Conservation (phyloP, 768 basidiomycete species). For the Termitomyces sp. region DNA sequence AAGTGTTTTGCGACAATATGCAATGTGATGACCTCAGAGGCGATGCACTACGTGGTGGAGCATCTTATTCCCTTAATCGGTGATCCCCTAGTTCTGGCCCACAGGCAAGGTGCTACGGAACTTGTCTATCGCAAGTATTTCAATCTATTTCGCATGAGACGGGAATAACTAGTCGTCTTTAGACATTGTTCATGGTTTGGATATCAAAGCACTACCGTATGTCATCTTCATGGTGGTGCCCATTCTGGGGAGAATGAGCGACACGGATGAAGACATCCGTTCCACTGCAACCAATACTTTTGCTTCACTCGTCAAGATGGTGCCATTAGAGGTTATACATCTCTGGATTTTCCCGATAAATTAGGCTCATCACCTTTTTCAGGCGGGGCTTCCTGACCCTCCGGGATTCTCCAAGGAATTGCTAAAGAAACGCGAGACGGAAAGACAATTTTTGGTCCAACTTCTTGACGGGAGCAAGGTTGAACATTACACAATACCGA, state of each 20-base stretch:
- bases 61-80: slow-evolving; percentile 76
- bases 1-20: slow-evolving; percentile 87
- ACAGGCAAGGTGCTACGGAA: slow-evolving; percentile 89
- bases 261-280: slow-evolving; percentile 86
- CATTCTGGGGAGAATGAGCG: slow-evolving; percentile 96
- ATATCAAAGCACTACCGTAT: slow-evolving; percentile 93
- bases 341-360: not conserved
- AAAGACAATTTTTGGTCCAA: slow-evolving; percentile 90
- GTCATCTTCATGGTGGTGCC: slow-evolving; percentile 97
- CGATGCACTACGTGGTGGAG: slow-evolving; percentile 90
- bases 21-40: slow-evolving; percentile 78
- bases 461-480: slow-evolving; percentile 94
- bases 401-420: slow-evolving; percentile 88
- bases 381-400: slow-evolving; percentile 98
- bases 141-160: not conserved
- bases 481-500: slow-evolving; percentile 83
- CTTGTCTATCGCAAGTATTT: slow-evolving; percentile 80
- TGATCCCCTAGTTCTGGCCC: slow-evolving; percentile 68
- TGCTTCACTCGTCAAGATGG: slow-evolving; percentile 96
- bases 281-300: slow-evolving; percentile 96
- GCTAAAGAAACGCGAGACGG: slow-evolving; percentile 78
- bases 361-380: not conserved
- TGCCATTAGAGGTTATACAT: slow-evolving; percentile 81
- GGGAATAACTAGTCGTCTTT: slow-evolving; percentile 10
- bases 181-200: slow-evolving; percentile 92